A percentile compares a stretch with the other conserved stretches of the same genome.
These are phyloP conservation scores for Gracilaria gracilis DNA, from an alignment of 23 red algal genomes.

Conservation along the genomic window DNA sequence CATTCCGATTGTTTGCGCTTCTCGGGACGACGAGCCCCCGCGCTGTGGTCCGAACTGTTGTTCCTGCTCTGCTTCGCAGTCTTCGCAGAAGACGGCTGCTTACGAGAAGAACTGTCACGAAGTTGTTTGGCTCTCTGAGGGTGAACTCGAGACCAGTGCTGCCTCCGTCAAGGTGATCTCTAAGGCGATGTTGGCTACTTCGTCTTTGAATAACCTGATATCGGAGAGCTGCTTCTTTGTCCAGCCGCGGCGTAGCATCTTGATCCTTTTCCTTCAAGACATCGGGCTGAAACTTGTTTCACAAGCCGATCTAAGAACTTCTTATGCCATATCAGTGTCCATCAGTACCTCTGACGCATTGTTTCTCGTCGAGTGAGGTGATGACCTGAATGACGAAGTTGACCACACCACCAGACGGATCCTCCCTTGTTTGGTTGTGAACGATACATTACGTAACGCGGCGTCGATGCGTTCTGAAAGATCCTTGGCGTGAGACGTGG, in stretches of 20 bases:
- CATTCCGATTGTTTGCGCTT: too few species aligned
- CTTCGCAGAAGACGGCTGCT: too few species aligned
- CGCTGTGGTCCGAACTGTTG: too few species aligned
- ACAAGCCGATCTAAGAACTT: not conserved
- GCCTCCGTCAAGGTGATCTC: not conserved
- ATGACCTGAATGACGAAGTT: not conserved
- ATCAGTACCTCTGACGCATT: slow-evolving; percentile 11
- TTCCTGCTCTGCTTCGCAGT: too few species aligned
- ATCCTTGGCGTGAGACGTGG: not conserved
- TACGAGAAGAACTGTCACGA: not conserved
- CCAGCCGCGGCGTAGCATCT: not conserved
- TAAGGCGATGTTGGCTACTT: not conserved
- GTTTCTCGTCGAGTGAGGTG: not conserved
- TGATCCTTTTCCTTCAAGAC: not conserved
- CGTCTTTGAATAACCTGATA: not conserved
- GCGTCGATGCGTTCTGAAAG: slow-evolving; percentile 34
- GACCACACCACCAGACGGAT: not conserved
- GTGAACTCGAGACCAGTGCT: not conserved
- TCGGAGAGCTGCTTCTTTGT: not conserved
- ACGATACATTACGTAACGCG: not conserved
- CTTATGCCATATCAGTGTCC: not conserved
- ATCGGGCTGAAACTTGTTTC: slow-evolving; percentile 9
- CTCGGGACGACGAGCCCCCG: too few species aligned
- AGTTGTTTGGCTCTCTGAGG: not conserved
- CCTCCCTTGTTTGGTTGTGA: not conserved